Conservation (phyloP, 495 filamentous ascomycete species). For the Pyronema omphalodes region DNA sequence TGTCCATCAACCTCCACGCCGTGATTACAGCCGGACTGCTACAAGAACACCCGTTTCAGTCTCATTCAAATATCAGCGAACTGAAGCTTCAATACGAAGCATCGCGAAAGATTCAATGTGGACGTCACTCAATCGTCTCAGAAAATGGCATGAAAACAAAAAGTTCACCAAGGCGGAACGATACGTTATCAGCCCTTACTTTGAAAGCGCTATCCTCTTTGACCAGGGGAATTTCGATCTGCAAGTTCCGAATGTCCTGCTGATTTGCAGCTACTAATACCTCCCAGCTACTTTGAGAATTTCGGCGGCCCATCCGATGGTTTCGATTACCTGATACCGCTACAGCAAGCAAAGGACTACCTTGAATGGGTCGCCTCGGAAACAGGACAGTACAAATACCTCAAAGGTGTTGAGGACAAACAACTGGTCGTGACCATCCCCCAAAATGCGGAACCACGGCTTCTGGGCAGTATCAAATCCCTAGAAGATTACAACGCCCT, state of each 20-base stretch:
- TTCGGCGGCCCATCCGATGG: slow-evolving; percentile 1
- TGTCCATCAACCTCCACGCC: too few species aligned
- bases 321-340: slow-evolving; percentile 11
- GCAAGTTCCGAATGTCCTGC: slow-evolving; percentile 9
- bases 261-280: slow-evolving; percentile 9
- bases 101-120: too few species aligned
- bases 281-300: slow-evolving; percentile 7
- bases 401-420: slow-evolving; percentile 5
- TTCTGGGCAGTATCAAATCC: slow-evolving; percentile 9
- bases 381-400: slow-evolving; percentile 12
- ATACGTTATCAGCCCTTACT: slow-evolving; percentile 20
- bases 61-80: too few species aligned
- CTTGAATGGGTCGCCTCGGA: slow-evolving; percentile 11
- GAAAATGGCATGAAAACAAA: background rate
- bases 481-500: slow-evolving; percentile 17
- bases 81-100: too few species aligned
- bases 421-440: slow-evolving; percentile 10
- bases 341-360: slow-evolving; percentile 11
- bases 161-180: slow-evolving; percentile 19
- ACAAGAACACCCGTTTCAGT: too few species aligned
- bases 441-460: slow-evolving; percentile 5
- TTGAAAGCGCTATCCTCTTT: slow-evolving; percentile 18
- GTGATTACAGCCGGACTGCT: too few species aligned
- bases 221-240: slow-evolving; percentile 15
- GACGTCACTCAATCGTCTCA: background rate